Evolutionary conservation across 176 grass and related monocot species (phyloP), one percentile per base, ranked within the genome.

Genomic region (Leersia perrieri): DNA sequence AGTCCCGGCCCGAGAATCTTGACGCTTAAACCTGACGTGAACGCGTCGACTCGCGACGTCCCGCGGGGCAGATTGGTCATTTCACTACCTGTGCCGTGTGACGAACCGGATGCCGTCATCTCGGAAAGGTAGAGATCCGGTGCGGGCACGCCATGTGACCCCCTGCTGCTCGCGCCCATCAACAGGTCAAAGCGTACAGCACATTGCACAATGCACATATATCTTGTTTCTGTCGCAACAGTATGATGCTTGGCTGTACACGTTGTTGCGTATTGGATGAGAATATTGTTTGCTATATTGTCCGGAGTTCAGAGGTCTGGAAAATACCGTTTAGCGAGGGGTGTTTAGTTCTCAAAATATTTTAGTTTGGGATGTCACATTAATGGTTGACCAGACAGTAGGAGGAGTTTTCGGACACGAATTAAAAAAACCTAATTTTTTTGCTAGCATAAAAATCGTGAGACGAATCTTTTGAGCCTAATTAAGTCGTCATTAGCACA

Each of bases 71-170:
- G 28, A 67, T 25, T 0, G n/a, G 86, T 73, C 68, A 84, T 74
- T 79, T 15, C 5, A 3, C 28, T 5, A 36, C 12, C 36, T 13
- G 44, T 49, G 75, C 13, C 38, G n/a, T 30, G 9, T 88, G 87
- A 89, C 87, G 87, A 84, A 89, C 82, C 11, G 70, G 76, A 84
- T 89, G 82, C 70, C 87, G 82, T 89, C 87, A 89, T 80, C 25
- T 84, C 70, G 13, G 3, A 39, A 53, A n/a, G 39, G 32, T 6
- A 0, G 20, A 1, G 82, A 89, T 89, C 82, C 70, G 1, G 26
- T 89, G 87, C 26, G 87, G 63, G 9, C 23, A 1, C 47, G 23
- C 20, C 84, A 7, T 75, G 70, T 80, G 76, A 1, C 49, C 76
- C 49, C 76, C 0, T 55, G 51, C 35, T 64, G 39, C 40, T 0